Evolutionary conservation across 2,329 filamentous ascomycete genomes (phyloP).

Genomic region (Nothophoma quercina): DNA sequence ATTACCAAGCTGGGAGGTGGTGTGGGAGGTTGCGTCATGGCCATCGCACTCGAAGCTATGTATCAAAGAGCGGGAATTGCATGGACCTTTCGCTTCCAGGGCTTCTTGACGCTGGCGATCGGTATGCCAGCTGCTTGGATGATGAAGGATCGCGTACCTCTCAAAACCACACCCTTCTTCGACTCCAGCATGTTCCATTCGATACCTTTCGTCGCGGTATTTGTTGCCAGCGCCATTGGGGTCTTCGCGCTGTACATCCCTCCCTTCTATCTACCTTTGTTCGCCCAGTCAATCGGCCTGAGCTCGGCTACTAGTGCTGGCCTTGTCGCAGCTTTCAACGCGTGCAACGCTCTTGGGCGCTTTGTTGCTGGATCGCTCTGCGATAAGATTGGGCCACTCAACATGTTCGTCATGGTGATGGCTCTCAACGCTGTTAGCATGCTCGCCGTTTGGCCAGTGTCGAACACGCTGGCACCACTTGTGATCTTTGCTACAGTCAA

Average conservation of each 20-base stretch:
- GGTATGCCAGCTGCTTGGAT: slow-evolving; percentile 36
- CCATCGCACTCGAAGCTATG: slow-evolving; percentile 34
- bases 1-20: slow-evolving; percentile 40
- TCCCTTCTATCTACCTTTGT: slow-evolving; percentile 37
- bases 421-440: slow-evolving; percentile 35
- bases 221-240: slow-evolving; percentile 31
- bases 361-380: slow-evolving; percentile 34
- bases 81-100: slow-evolving; percentile 38
- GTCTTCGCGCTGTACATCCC: slow-evolving; percentile 40
- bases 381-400: slow-evolving; percentile 41
- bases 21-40: slow-evolving; percentile 34
- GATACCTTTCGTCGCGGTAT: slow-evolving; percentile 27
- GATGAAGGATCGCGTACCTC: slow-evolving; percentile 32
- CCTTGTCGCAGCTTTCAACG: slow-evolving; percentile 38
- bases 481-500: slow-evolving; percentile 36
- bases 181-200: slow-evolving; percentile 36
- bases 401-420: slow-evolving; percentile 40
- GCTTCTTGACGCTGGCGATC: slow-evolving; percentile 30
- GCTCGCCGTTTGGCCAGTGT: slow-evolving; percentile 42
- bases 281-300: slow-evolving; percentile 33
- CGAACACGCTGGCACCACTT: slow-evolving; percentile 30
- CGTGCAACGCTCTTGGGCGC: slow-evolving; percentile 35
- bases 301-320: slow-evolving; percentile 32
- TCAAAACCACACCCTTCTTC: slow-evolving; percentile 30
- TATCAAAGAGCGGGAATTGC: slow-evolving; percentile 34